phyloP scores from a whole-genome alignment of 1,284 basidiomycete genomes.

The Apiotrichum gamsii region DNA sequence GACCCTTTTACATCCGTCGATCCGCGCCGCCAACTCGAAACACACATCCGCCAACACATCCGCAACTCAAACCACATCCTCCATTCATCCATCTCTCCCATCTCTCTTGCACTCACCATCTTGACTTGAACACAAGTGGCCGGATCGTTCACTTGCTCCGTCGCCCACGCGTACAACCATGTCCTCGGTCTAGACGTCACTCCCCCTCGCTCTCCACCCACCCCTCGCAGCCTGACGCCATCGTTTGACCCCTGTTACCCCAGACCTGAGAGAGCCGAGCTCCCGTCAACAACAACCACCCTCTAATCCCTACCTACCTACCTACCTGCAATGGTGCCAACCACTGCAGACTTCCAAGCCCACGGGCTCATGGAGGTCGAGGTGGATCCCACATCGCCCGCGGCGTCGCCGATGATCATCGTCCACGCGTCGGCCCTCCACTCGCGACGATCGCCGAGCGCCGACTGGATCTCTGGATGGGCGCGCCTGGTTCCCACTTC shows the following conservation, averaged over 20 bases:
- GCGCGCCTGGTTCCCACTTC: constrained; percentile 9
- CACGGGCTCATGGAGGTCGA: not conserved
- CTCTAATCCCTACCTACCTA: not conserved
- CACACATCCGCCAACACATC: too few species aligned
- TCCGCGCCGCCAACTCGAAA: too few species aligned
- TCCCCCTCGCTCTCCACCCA: not conserved
- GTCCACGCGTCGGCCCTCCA: not conserved
- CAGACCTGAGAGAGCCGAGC: too few species aligned
- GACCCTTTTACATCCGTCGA: too few species aligned
- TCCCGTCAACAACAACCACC: not conserved
- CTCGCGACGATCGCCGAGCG: not conserved
- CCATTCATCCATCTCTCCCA: too few species aligned
- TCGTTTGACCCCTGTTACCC: not conserved
- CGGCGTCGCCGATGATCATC: not conserved
- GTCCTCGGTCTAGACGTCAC: too few species aligned
- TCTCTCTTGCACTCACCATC: too few species aligned
- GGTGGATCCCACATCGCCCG: not conserved
- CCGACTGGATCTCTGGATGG: constrained; percentile 10
- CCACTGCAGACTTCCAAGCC: not conserved
- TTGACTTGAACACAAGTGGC: too few species aligned
- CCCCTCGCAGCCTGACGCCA: not conserved
- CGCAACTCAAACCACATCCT: too few species aligned
- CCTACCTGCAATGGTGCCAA: not conserved
- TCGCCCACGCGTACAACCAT: too few species aligned
- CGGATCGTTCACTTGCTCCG: too few species aligned